Evolutionary conservation across 257 asterid genomes (phyloP).

Genomic region (Solanum habrochaites): DNA sequence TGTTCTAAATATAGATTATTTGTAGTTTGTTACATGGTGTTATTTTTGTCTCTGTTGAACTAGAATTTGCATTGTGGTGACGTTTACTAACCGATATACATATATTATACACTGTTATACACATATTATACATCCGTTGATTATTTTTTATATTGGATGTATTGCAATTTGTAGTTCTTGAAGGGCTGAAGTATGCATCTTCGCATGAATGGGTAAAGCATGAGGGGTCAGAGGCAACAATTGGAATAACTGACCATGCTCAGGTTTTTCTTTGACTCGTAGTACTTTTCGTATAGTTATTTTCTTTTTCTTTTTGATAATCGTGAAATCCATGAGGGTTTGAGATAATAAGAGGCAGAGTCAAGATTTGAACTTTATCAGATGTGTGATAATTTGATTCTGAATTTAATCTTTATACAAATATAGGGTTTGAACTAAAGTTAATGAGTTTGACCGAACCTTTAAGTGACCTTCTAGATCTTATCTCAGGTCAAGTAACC

Average conservation of each 20-base stretch:
- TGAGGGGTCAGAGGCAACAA: constrained; percentile 66
- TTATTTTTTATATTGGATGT: not conserved
- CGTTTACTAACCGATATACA: not conserved
- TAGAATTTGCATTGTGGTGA: not conserved
- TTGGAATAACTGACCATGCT: constrained; percentile 90
- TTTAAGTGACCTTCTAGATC: not conserved
- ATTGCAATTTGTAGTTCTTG: constrained; percentile 40
- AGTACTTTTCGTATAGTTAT: not conserved
- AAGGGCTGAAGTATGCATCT: constrained; percentile 59
- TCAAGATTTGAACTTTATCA: not conserved
- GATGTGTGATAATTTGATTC: not conserved
- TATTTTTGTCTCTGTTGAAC: not conserved
- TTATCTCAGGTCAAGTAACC: not conserved
- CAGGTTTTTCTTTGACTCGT: constrained; percentile 33
- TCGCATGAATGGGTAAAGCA: constrained; percentile 97
- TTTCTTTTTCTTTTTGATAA: not conserved
- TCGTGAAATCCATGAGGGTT: not conserved
- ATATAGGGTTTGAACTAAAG: not conserved
- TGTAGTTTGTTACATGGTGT: not conserved
- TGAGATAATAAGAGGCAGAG: not conserved
- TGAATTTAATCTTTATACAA: not conserved
- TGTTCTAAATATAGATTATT: not conserved
- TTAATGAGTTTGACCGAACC: not conserved
- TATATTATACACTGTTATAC: not conserved
- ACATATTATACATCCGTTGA: not conserved